Percentiles rank a stretch among this genome's conserved stretches.
These are phyloP conservation scores for Exophiala bonariae DNA, from an alignment of 2,329 filamentous ascomycete genomes.

Conservation along the genomic window DNA sequence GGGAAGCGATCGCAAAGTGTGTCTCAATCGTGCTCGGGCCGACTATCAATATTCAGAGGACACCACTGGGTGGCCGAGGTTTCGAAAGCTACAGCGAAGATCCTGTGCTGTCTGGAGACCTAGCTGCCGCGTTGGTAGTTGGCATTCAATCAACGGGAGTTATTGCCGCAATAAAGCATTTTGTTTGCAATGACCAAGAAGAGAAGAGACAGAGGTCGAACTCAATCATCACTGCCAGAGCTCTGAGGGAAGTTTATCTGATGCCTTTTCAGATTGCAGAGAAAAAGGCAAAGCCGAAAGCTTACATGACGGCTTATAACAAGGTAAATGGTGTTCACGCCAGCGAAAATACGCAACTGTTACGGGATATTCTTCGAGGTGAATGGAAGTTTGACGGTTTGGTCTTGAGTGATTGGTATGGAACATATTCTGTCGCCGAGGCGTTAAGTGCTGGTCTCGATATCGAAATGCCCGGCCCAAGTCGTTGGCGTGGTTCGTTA, in stretches of 20 bases:
- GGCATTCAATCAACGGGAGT: conserved; percentile 22
- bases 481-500: conserved; percentile 20
- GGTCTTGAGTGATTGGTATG: conserved; percentile 46
- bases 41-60: conserved; percentile 19
- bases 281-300: conserved; percentile 8
- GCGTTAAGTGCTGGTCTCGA: conserved; percentile 28
- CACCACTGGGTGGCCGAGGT: conserved; percentile 21
- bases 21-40: conserved; percentile 21
- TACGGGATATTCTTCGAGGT: conserved; percentile 42
- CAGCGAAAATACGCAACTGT: conserved; percentile 39
- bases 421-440: conserved; percentile 25
- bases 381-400: conserved; percentile 47
- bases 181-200: conserved; percentile 22
- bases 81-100: conserved; percentile 27
- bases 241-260: conserved; percentile 26
- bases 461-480: conserved; percentile 28
- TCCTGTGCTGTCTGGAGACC: conserved; percentile 19
- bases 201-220: conserved; percentile 17
- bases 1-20: conserved; percentile 14
- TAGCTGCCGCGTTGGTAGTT: conserved; percentile 14
- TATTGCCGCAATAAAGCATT: conserved; percentile 24
- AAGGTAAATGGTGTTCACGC: conserved; percentile 19
- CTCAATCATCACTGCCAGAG: conserved; percentile 8
- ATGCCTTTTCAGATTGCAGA: conserved; percentile 21
- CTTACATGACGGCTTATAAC: conserved; percentile 22